Evolutionary conservation across 306 rosid genomes (phyloP), one percentile per base, ranked within the genome.

Genomic region (Dryas alaskensis): DNA sequence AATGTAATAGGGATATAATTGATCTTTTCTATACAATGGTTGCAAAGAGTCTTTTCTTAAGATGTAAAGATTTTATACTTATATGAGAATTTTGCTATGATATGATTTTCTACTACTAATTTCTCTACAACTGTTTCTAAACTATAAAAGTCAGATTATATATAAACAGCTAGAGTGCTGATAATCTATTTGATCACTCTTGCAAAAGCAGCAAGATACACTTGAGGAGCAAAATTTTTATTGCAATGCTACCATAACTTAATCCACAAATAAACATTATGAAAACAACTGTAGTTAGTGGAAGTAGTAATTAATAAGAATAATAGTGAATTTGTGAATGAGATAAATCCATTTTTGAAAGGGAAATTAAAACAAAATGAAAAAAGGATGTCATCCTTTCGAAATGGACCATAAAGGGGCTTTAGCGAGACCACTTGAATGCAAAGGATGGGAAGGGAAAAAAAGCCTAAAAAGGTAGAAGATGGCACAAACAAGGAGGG

Each of bases 401-500:
- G 50, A 65, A 55, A 43, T 60, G 12, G 60, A 65, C 45, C 55
- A 5, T 39, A 47, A 70, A 16, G 58, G n/a, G 44, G 72, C 75
- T 73, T 79, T 73, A 17, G 47, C 7, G 2, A 55, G 6, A 49
- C 58, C 47, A 48, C 62, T 75, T 75, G 64, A 7, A 3, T 2
- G 66, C 60, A 22, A 44, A 43, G 60, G 42, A 69, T 59, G 73
- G 73, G 65, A 31, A 49, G 43, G 57, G 10, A 12, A 70, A 69
- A 69, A 57, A 70, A 57, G 75, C 54, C 47, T 60, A 44, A 60
- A 60, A 71, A 27, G 66, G 44, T 19, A 13, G 6, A 51, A 49
- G 5, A 25, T 63, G 78, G 74, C 80, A 42, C 73, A 25, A 42
- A 69, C 61, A 68, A 19, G 52, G 16, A 79, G 51, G 60, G 1